phyloP scores from a whole-genome alignment of 2,329 filamentous ascomycete species.

The Neonectria faginata region DNA sequence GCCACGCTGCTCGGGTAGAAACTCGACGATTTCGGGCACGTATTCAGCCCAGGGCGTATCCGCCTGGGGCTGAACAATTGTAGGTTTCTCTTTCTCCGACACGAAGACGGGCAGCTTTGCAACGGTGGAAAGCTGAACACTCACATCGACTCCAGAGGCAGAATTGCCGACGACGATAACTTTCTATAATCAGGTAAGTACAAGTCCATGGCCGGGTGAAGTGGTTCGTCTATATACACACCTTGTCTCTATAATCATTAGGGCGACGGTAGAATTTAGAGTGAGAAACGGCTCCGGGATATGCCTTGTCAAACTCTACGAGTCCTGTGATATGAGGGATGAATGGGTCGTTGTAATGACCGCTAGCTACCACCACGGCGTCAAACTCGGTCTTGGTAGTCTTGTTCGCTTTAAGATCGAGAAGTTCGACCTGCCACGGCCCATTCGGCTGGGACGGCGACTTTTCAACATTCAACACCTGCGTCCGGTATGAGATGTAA shows the following conservation, averaged over 20 bases:
- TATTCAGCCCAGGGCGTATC: constrained; percentile 48
- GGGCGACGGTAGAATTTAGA: constrained; percentile 75
- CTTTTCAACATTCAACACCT: constrained; percentile 63
- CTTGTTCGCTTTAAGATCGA: constrained; percentile 46
- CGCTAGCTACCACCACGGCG: constrained; percentile 71
- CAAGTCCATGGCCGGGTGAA: accelerated
- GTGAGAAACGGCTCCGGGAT: constrained; percentile 66
- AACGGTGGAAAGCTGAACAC: constrained; percentile 68
- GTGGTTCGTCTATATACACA: constrained; percentile 11
- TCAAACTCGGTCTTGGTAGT: constrained; percentile 60
- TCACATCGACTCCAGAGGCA: constrained; percentile 78
- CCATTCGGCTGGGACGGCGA: constrained; percentile 12
- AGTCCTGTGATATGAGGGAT: constrained; percentile 69
- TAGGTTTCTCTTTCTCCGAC: constrained; percentile 58
- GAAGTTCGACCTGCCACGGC: constrained; percentile 59
- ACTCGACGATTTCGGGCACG: constrained; percentile 61
- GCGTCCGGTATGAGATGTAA: constrained; percentile 70
- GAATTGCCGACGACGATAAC: constrained; percentile 76
- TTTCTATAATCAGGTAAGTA: constrained; percentile 63
- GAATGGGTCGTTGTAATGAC: constrained; percentile 71
- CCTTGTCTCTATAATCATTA: constrained; percentile 49
- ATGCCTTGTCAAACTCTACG: constrained; percentile 60
- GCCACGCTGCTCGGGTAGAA: constrained; percentile 56
- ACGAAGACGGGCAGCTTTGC: constrained; percentile 67
- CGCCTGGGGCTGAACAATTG: constrained; percentile 44